Percentiles rank a stretch among this genome's conserved stretches.
These are phyloP conservation scores for Hyaloscypha bicolor DNA, from an alignment of 495 filamentous ascomycete species.

Conservation along the genomic window DNA sequence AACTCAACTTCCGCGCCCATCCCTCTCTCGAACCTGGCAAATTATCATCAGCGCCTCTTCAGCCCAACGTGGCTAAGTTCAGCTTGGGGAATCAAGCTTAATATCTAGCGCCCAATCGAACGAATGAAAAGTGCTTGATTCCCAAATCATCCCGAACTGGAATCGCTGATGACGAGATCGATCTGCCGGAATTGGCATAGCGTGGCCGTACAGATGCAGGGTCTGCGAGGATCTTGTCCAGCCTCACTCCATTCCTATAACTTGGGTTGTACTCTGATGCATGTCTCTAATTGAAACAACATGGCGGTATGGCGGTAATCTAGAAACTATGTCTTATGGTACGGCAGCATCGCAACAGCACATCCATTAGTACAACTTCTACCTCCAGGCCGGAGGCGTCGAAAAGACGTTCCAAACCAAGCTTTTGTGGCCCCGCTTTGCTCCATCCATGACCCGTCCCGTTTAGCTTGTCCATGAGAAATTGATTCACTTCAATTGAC, in stretches of 20 bases:
- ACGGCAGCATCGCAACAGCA: neutral
- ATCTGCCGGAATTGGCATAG: neutral
- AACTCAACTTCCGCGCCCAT: neutral
- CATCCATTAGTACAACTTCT: too few species aligned
- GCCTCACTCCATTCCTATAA: too few species aligned
- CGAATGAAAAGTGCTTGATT: constrained; percentile 7
- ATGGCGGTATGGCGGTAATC: neutral
- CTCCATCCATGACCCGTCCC: neutral
- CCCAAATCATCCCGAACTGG: neutral
- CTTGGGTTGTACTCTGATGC: neutral
- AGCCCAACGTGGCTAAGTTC: neutral
- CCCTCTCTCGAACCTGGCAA: neutral
- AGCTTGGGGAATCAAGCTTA: constrained; percentile 8
- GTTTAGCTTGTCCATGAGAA: neutral
- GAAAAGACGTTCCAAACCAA: neutral
- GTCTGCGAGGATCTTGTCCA: neutral
- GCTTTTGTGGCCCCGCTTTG: neutral
- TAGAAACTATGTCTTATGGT: neutral
- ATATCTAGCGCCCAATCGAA: neutral
- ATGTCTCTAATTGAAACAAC: too few species aligned
- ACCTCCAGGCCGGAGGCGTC: neutral
- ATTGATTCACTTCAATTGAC: neutral
- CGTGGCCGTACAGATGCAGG: neutral
- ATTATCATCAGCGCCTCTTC: neutral
- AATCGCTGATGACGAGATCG: neutral